Evolutionary conservation across 495 filamentous ascomycete species (phyloP).

Genomic region (Sphaerosporella brunnea): DNA sequence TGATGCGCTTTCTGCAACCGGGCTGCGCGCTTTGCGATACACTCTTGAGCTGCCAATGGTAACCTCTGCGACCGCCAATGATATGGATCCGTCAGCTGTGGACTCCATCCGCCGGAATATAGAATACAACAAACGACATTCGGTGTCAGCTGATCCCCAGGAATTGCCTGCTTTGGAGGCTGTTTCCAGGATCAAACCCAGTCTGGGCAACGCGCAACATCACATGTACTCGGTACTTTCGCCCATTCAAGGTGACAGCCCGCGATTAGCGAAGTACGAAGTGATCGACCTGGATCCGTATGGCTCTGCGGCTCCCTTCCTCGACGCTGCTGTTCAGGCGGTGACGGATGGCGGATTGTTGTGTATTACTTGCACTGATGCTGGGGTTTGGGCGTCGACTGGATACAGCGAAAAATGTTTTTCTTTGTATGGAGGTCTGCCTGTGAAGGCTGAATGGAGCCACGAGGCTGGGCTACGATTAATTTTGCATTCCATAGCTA

Average conservation of each 20-base stretch:
- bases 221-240: constrained; percentile 65
- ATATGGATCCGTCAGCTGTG: constrained; percentile 60
- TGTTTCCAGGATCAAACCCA: constrained; percentile 43
- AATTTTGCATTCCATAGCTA: constrained; percentile 61
- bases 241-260: constrained; percentile 9
- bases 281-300: constrained; percentile 97
- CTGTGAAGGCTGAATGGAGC: constrained; percentile 61
- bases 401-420: constrained; percentile 88
- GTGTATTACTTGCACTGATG: constrained; percentile 92
- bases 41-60: constrained; percentile 71
- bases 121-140: constrained; percentile 52
- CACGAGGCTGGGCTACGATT: constrained; percentile 84
- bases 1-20: constrained; percentile 87
- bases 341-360: constrained; percentile 72
- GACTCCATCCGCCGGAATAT: constrained; percentile 68
- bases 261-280: constrained; percentile 45
- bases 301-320: constrained; percentile 73
- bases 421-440: constrained; percentile 74
- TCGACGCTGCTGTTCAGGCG: constrained; percentile 74
- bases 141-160: neutral
- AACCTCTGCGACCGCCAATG: constrained; percentile 74
- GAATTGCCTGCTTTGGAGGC: constrained; percentile 5
- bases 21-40: constrained; percentile 80
- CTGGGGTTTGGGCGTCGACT: constrained; percentile 78
- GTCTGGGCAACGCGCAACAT: constrained; percentile 63